These are phyloP conservation scores for Flaveria sonorensis DNA, from an alignment of 129 eudicot species.

Conservation along the genomic window DNA sequence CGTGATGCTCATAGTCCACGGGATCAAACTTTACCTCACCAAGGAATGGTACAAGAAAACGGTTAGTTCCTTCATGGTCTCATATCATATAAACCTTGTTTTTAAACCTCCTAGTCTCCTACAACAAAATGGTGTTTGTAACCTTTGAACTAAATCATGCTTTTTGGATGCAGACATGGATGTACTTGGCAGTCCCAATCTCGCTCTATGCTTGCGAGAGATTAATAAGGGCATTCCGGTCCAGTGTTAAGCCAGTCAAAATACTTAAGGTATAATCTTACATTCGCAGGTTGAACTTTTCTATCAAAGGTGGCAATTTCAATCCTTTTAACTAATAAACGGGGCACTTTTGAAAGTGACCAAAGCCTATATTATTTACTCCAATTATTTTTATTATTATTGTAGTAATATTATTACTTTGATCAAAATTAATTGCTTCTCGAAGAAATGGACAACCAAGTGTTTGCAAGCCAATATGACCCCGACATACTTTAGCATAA, in stretches of 20 bases:
- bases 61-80: constrained; percentile 48
- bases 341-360: not conserved
- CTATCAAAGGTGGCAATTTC: not conserved
- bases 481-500: not conserved
- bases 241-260: constrained; percentile 71
- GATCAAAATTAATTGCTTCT: not conserved
- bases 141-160: constrained; percentile 8
- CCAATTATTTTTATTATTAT: too few relatives aligned
- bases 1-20: constrained; percentile 70
- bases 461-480: not conserved
- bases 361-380: too few relatives aligned
- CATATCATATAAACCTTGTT: not conserved
- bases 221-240: constrained; percentile 67
- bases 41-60: constrained; percentile 83
- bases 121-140: not conserved
- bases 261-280: constrained; percentile 61
- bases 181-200: constrained; percentile 78
- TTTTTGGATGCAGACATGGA: constrained; percentile 67
- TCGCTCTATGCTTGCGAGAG: constrained; percentile 69
- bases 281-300: not conserved
- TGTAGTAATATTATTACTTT: too few relatives aligned
- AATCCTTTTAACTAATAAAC: not conserved
- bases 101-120: not conserved
- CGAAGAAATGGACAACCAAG: not conserved
- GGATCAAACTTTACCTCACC: constrained; percentile 67